Percentiles rank a stretch among this genome's conserved stretches.
Conservation (phyloP, 2,329 filamentous ascomycete genomes). For the Penicillium sp. region DNA sequence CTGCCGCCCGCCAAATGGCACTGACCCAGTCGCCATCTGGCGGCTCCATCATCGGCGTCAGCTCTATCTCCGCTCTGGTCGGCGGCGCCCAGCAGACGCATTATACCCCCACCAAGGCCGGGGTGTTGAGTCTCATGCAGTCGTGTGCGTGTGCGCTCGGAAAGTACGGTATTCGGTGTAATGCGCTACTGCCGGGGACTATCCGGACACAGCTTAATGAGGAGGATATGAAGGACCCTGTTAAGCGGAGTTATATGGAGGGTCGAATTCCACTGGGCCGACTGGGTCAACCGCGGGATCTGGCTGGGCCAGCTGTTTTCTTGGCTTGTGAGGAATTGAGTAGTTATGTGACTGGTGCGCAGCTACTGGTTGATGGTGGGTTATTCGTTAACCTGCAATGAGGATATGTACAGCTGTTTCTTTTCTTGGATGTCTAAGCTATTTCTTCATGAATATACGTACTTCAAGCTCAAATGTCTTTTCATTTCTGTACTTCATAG, state of each 20-base stretch:
- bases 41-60: conserved; percentile 65
- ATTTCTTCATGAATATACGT: neutral
- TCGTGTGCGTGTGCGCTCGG: conserved; percentile 76
- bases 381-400: conserved; percentile 85
- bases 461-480: neutral
- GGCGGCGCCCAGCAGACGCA: conserved; percentile 77
- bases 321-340: conserved; percentile 75
- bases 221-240: conserved; percentile 69
- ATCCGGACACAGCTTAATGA: conserved; percentile 83
- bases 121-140: conserved; percentile 77
- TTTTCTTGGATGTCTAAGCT: neutral
- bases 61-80: conserved; percentile 42
- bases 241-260: conserved; percentile 76
- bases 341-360: conserved; percentile 76
- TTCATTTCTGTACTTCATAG: neutral
- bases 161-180: conserved; percentile 72
- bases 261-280: conserved; percentile 74
- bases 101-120: conserved; percentile 87
- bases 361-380: conserved; percentile 82
- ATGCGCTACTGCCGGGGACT: conserved; percentile 78
- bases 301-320: conserved; percentile 82
- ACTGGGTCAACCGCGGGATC: conserved; percentile 67
- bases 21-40: conserved; percentile 65
- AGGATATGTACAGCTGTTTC: conserved; percentile 10
- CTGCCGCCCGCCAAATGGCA: conserved; percentile 80